Base-by-base conservation (phyloP, 2,329 filamentous ascomycete genomes). In the Samsoniella hepiali region DNA sequence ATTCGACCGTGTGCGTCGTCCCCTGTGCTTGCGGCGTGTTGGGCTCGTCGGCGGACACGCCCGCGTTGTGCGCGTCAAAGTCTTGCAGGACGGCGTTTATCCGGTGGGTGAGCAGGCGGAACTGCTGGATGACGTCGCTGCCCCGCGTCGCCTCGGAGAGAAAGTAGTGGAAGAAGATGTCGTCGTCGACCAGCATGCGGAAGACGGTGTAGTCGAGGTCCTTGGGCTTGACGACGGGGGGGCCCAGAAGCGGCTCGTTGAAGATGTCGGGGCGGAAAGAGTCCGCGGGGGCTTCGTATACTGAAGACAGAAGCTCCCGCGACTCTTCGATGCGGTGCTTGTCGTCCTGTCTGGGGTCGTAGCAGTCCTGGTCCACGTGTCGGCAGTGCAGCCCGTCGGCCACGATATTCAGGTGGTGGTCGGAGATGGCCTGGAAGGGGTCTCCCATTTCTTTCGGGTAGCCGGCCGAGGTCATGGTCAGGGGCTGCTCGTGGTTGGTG, bases 141-240 rank as follows among this genome's bases (percentile, higher is more conserved):
- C 74, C 71, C 2, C 82, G 75, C n/a, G 74, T 73, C 61, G 81
- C 76, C 9, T 78, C 73, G 17, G 77, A 76, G 53, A 79, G 75
- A 64, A 86, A 81, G 72, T 83, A 81, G 58, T 81, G 74, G 69
- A 85, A 83, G 72, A 86, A 80, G 47, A 81, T 78, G 69, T 83
- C 76, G 67, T 84, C 84, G 65, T 79, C 76, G 29, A 85, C 73
- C 17, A 86, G 75, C 73, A 86, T 83, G 58, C 79, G 79, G 65
- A 83, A 80, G 15, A 86, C 70, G 3, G 82, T 84, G 51, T 75
- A 74, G 66, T 82, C 81, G 1, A 85, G 74, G 64, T 85, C 81
- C 57, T 76, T 73, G 3, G 31, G 13, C 32, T 62, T 55, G 11
- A 50, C 42, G 1, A 42, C 22, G 17, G 53, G 27, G 10, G 75